Evolutionary conservation across 2,329 filamentous ascomycete species (phyloP).

Genomic region (Penicillium verrucosum): DNA sequence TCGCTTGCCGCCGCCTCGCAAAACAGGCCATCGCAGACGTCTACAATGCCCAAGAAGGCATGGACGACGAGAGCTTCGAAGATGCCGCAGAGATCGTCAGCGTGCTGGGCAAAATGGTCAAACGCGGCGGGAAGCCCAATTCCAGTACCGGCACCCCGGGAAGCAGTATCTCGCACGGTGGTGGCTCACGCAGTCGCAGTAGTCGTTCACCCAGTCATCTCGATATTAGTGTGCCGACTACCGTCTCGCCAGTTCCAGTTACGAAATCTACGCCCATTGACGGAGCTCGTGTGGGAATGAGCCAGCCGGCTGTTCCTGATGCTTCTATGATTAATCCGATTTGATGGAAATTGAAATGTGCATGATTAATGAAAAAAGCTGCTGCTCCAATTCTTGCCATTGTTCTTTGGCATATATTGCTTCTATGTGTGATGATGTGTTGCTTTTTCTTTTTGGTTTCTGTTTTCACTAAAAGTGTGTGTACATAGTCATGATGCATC

Average conservation of each 20-base stretch:
- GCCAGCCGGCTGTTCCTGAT: constrained; percentile 27
- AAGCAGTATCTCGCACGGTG: constrained; percentile 27
- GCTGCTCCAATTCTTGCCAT: neutral
- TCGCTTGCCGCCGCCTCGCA: constrained; percentile 72
- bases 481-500: neutral
- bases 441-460: neutral
- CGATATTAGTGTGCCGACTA: constrained; percentile 22
- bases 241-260: constrained; percentile 19
- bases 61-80: constrained; percentile 93
- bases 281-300: neutral
- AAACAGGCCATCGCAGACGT: constrained; percentile 83
- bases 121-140: constrained; percentile 55
- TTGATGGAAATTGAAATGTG: constrained; percentile 17
- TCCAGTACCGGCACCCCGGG: constrained; percentile 31
- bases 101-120: constrained; percentile 84
- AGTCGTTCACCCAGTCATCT: constrained; percentile 26
- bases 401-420: too few species aligned
- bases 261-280: constrained; percentile 16
- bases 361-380: constrained; percentile 9
- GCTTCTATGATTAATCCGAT: constrained; percentile 37
- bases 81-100: constrained; percentile 87
- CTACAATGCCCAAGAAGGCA: constrained; percentile 83
- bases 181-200: constrained; percentile 32
- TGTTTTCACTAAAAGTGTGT: neutral
- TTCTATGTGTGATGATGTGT: neutral